A percentile compares a stretch with the other conserved stretches of the same genome.
Conservation (phyloP, 768 basidiomycete genomes). For the Leccinum variicolor region DNA sequence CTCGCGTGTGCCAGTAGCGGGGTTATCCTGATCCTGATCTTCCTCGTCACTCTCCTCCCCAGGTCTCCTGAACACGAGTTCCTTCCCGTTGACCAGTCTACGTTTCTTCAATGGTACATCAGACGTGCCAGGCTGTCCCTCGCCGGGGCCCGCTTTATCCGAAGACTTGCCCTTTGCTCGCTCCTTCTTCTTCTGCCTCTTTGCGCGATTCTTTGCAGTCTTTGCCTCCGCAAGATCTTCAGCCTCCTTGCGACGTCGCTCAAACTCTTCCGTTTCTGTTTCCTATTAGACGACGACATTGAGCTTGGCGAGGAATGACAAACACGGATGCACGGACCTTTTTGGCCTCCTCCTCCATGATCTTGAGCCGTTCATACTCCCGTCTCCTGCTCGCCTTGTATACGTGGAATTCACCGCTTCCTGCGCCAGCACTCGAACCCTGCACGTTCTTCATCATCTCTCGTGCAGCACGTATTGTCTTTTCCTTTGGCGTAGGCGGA, state of each 20-base stretch:
- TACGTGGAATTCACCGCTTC: conserved; percentile 97
- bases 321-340: conserved; percentile 48
- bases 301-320: background rate
- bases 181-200: conserved; percentile 90
- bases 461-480: conserved; percentile 72
- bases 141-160: conserved; percentile 28
- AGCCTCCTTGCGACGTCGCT: conserved; percentile 64
- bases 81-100: conserved; percentile 75
- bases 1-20: background rate
- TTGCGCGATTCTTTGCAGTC: conserved; percentile 94
- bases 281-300: conserved; percentile 46
- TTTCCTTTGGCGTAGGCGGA: conserved; percentile 79
- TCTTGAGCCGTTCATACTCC: conserved; percentile 91
- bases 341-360: conserved; percentile 79
- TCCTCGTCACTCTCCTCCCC: conserved; percentile 50
- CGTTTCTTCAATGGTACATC: conserved; percentile 70
- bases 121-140: conserved; percentile 19
- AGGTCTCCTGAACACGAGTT: conserved; percentile 54
- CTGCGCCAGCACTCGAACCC: conserved; percentile 95
- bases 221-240: conserved; percentile 77
- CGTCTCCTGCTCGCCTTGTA: conserved; percentile 93
- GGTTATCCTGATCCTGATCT: conserved; percentile 31
- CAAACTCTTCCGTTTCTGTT: conserved; percentile 67
- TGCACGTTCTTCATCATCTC: conserved; percentile 99
- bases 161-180: conserved; percentile 47